These are phyloP conservation scores for Haplosporangium sp. DNA, from an alignment of 371 early-diverging fungal species.

Conservation along the genomic window DNA sequence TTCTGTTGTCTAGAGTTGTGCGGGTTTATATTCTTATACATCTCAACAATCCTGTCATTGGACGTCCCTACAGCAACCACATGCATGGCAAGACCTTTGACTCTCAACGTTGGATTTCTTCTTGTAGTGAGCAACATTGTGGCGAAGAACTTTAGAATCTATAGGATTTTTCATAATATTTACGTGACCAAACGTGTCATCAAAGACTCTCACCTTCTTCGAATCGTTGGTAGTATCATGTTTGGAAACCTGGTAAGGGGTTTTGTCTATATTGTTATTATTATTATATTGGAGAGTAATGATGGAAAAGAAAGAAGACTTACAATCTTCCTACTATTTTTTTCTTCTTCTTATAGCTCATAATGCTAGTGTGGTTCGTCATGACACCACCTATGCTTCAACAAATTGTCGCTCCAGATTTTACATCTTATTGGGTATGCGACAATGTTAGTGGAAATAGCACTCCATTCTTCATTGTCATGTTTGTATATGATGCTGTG, in stretches of 20 bases:
- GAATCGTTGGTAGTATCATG: slow-evolving; percentile 61
- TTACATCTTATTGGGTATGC: slow-evolving; percentile 65
- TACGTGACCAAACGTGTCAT: slow-evolving; percentile 70
- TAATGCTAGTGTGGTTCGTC: slow-evolving; percentile 57
- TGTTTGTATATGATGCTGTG: slow-evolving; percentile 56
- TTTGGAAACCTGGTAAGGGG: slow-evolving; percentile 62
- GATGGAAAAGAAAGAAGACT: not conserved
- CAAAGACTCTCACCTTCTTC: slow-evolving; percentile 64
- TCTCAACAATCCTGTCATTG: slow-evolving; percentile 63
- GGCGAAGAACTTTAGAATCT: slow-evolving; percentile 72
- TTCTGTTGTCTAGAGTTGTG: slow-evolving; percentile 70
- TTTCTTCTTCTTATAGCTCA: slow-evolving; percentile 43
- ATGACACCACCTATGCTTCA: slow-evolving; percentile 57
- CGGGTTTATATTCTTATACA: slow-evolving; percentile 67
- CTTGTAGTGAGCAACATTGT: slow-evolving; percentile 72
- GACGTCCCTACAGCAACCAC: slow-evolving; percentile 60
- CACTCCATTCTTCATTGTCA: slow-evolving; percentile 52
- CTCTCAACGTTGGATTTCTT: slow-evolving; percentile 67
- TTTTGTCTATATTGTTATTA: not conserved
- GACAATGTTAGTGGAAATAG: slow-evolving; percentile 39
- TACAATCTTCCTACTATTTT: too few relatives aligned
- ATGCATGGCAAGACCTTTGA: slow-evolving; percentile 63
- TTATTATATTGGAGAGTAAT: not conserved
- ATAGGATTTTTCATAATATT: slow-evolving; percentile 71
- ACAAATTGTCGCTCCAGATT: slow-evolving; percentile 56